Conservation (phyloP, 345 rosid species). For the Citrus reticulata region DNA sequence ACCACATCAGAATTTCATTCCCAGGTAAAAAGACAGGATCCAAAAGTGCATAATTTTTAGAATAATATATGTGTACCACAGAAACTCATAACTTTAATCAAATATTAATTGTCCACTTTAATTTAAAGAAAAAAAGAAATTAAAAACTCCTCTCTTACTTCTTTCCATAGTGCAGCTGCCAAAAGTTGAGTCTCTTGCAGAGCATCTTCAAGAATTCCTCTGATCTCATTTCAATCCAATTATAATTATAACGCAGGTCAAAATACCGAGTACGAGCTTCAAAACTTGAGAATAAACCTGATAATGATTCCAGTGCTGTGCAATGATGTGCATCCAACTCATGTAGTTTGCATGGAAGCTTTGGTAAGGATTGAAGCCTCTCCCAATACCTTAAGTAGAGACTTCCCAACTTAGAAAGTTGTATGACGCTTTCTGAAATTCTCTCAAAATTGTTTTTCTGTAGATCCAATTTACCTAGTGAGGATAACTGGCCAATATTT, state of each 20-base stretch:
- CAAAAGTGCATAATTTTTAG: not conserved
- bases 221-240: too few relatives aligned
- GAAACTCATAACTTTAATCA: too few relatives aligned
- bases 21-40: not conserved
- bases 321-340: not conserved
- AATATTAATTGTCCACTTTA: too few relatives aligned
- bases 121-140: too few relatives aligned
- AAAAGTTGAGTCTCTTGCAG: not conserved
- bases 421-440: not conserved
- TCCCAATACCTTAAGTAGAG: not conserved
- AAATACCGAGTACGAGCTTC: not conserved
- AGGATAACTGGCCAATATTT: not conserved
- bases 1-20: not conserved
- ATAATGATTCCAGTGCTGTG: not conserved
- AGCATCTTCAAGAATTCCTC: not conserved
- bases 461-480: not conserved
- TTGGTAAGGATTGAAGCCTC: constrained; percentile 1
- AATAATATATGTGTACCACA: not conserved
- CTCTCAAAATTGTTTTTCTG: not conserved
- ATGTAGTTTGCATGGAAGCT: constrained; percentile 3
- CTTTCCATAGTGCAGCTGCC: not conserved
- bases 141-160: not conserved
- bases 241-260: too few relatives aligned
- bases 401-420: not conserved
- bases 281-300: not conserved